Conservation (phyloP, 2,329 filamentous ascomycete species). For the Aspergillus transmontanensis region DNA sequence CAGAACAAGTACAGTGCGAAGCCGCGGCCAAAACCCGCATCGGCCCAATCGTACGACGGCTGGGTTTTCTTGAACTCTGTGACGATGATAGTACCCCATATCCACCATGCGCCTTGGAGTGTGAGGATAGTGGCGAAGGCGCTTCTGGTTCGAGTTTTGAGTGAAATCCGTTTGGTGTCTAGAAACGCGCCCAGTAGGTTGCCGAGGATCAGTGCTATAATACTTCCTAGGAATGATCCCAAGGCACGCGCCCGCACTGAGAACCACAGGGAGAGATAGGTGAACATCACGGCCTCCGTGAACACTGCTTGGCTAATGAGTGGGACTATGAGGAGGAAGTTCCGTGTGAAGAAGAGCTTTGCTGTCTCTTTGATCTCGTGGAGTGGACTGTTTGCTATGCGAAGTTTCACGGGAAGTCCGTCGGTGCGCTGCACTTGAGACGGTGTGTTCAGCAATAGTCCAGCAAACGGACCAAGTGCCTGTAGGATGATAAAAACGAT, state of each 20-base stretch:
- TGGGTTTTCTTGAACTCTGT: slow-evolving; percentile 60
- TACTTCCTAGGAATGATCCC: slow-evolving; percentile 70
- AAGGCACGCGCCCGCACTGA: slow-evolving; percentile 68
- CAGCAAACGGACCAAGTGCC: slow-evolving; percentile 65
- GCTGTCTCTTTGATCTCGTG: slow-evolving; percentile 63
- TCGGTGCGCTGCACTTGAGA: slow-evolving; percentile 66
- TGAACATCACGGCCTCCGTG: slow-evolving; percentile 72
- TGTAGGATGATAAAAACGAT: slow-evolving; percentile 72
- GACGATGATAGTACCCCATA: slow-evolving; percentile 68
- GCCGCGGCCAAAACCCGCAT: slow-evolving; percentile 63
- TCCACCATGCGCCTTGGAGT: slow-evolving; percentile 71
- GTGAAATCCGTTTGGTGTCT: slow-evolving; percentile 58
- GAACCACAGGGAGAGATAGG: slow-evolving; percentile 69
- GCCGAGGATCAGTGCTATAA: slow-evolving; percentile 66
- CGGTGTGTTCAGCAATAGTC: slow-evolving; percentile 63
- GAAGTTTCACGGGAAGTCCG: slow-evolving; percentile 62
- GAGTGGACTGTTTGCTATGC: slow-evolving; percentile 59
- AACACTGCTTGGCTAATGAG: slow-evolving; percentile 73
- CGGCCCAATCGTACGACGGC: slow-evolving; percentile 68
- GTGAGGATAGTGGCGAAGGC: slow-evolving; percentile 55
- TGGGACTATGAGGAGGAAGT: slow-evolving; percentile 66
- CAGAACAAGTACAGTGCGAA: slow-evolving; percentile 71
- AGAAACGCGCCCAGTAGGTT: slow-evolving; percentile 69
- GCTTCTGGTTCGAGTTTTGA: slow-evolving; percentile 57
- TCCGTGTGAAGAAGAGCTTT: slow-evolving; percentile 61